These are phyloP conservation scores for Trametopsis cervina DNA, from an alignment of 768 basidiomycete species.

Conservation along the genomic window DNA sequence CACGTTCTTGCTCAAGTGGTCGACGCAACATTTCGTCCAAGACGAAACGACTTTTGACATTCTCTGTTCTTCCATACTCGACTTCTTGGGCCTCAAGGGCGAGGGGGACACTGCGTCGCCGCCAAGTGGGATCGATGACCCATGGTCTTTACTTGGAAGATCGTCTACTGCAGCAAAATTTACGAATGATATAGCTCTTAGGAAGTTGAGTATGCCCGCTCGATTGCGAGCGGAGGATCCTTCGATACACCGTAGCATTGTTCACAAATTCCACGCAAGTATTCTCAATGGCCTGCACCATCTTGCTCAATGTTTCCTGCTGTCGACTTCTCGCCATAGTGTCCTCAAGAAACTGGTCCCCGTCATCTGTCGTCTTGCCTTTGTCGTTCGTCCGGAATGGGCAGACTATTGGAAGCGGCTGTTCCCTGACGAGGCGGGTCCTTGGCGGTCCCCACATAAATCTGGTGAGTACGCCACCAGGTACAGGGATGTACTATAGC, in stretches of 20 bases:
- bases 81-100: conserved; percentile 33
- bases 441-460: conserved; percentile 45
- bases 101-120: background rate
- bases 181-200: conserved; percentile 53
- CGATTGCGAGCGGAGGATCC: background rate
- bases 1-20: conserved; percentile 54
- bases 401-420: conserved; percentile 88
- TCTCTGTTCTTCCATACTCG: conserved; percentile 45
- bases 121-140: conserved; percentile 11
- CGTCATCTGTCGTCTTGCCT: conserved; percentile 55
- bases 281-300: conserved; percentile 73
- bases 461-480: conserved; percentile 28
- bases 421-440: conserved; percentile 52
- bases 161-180: conserved; percentile 42
- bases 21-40: conserved; percentile 33
- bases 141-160: conserved; percentile 44
- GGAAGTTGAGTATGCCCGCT: conserved; percentile 33
- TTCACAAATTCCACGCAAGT: conserved; percentile 38
- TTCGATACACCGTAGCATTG: background rate
- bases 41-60: conserved; percentile 45
- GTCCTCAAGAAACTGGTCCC: conserved; percentile 52
- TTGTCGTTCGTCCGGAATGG: conserved; percentile 75
- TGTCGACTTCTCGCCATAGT: conserved; percentile 48
- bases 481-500: background rate
- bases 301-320: conserved; percentile 63